Conservation (phyloP, 768 basidiomycete species). For the Hirschioporus abietinus region DNA sequence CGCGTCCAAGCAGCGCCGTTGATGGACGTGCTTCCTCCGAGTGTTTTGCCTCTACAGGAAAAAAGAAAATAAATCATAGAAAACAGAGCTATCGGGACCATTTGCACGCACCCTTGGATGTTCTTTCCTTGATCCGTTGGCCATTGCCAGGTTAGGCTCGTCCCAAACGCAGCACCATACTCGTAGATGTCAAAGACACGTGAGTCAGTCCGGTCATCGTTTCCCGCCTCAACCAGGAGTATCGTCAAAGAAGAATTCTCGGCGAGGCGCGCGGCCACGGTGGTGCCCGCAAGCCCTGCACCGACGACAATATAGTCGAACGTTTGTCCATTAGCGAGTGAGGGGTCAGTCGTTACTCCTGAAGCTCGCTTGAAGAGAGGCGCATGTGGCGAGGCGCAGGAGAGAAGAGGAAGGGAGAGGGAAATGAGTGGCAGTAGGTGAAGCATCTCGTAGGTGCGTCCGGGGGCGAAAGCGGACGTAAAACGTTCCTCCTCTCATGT, state of each 20-base stretch:
- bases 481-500: background rate
- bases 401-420: background rate
- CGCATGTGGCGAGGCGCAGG: background rate
- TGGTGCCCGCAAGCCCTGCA: conserved; percentile 40
- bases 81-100: conserved; percentile 2
- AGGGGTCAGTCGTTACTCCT: conserved; percentile 1
- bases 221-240: conserved; percentile 48
- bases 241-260: conserved; percentile 39
- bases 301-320: conserved; percentile 34
- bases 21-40: conserved; percentile 36
- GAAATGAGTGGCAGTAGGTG: background rate
- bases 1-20: conserved; percentile 45
- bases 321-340: conserved; percentile 8
- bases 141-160: conserved; percentile 43
- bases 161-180: conserved; percentile 37
- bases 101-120: conserved; percentile 32
- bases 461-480: background rate
- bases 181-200: conserved; percentile 41
- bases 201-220: conserved; percentile 38
- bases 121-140: conserved; percentile 35
- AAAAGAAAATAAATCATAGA: background rate
- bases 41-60: conserved; percentile 37
- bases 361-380: background rate
- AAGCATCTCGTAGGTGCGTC: background rate
- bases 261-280: conserved; percentile 42